phyloP scores from a whole-genome alignment of 164 flowering plant genomes.

The Taxillus chinensis region DNA sequence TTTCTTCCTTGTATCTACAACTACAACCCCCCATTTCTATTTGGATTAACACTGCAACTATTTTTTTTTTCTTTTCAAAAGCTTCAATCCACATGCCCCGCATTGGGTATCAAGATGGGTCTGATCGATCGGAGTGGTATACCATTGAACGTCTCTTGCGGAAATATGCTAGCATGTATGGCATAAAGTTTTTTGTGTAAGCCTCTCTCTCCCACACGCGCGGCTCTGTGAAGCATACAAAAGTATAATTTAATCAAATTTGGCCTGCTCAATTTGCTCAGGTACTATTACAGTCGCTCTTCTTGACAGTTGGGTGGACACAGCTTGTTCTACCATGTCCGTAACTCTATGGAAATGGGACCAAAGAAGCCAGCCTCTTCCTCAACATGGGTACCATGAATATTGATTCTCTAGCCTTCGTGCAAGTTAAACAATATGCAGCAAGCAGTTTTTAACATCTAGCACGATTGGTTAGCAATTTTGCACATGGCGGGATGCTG shows the following conservation, averaged over 20 bases:
- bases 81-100: constrained; percentile 97
- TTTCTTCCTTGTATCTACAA: no score
- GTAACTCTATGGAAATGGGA: not conserved
- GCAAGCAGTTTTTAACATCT: no score
- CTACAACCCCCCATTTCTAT: no score
- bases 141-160: constrained; percentile 75
- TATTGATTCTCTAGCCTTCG: no score
- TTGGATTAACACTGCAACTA: no score
- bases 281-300: constrained; percentile 48
- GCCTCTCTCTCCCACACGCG: constrained; percentile 17
- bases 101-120: constrained; percentile 73
- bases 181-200: constrained; percentile 71
- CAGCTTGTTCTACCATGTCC: not conserved
- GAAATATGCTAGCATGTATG: constrained; percentile 67
- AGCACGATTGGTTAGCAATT: no score
- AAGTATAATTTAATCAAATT: not conserved
- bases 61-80: constrained; percentile 12
- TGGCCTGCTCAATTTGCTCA: constrained; percentile 13
- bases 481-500: no score
- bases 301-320: constrained; percentile 4
- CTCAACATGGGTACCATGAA: no score
- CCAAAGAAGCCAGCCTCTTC: no score
- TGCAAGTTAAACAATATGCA: no score
- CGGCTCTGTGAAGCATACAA: not conserved
- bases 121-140: constrained; percentile 84